Evolutionary conservation across 805 yeast genomes (phyloP).

Genomic region (Huiozyma naganishii): DNA sequence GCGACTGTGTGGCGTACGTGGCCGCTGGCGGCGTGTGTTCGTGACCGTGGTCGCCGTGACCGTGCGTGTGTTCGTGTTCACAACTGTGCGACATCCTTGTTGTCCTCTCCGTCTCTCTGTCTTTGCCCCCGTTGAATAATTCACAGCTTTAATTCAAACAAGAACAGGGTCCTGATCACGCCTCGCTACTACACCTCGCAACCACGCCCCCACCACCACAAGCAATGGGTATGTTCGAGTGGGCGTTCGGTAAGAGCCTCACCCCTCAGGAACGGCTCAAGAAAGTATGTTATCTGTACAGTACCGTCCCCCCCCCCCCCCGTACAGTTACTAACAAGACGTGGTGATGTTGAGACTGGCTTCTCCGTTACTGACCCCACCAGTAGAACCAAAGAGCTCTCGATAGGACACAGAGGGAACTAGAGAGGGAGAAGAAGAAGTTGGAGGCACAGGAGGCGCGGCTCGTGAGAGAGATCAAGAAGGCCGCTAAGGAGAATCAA

Average conservation of each 20-base stretch:
- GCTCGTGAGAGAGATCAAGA: slow-evolving; percentile 74
- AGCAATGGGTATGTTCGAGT: slow-evolving; percentile 63
- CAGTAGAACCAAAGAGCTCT: slow-evolving; percentile 79
- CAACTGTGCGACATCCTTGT: slow-evolving; percentile 24
- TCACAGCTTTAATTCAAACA: too few relatives aligned
- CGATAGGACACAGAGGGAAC: slow-evolving; percentile 88
- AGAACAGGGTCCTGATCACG: too few relatives aligned
- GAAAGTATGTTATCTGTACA: slow-evolving; percentile 33
- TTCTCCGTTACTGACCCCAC: neutral
- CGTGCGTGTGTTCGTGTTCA: slow-evolving; percentile 28
- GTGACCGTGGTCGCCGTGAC: slow-evolving; percentile 29
- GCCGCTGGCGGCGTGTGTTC: slow-evolving; percentile 52
- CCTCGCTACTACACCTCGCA: too few relatives aligned
- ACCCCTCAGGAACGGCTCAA: slow-evolving; percentile 94
- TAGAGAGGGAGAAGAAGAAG: slow-evolving; percentile 77
- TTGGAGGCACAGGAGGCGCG: slow-evolving; percentile 89
- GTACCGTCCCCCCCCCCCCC: neutral
- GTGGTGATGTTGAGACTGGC: too few relatives aligned
- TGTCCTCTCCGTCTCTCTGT: neutral
- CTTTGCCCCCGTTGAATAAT: neutral
- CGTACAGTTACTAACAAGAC: neutral
- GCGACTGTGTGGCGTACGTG: slow-evolving; percentile 59
- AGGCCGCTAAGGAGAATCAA: slow-evolving; percentile 85
- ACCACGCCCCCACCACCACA: neutral
- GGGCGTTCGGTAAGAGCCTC: slow-evolving; percentile 89